Conservation (phyloP, 495 filamentous ascomycete species). For the Pyronema domesticum region DNA sequence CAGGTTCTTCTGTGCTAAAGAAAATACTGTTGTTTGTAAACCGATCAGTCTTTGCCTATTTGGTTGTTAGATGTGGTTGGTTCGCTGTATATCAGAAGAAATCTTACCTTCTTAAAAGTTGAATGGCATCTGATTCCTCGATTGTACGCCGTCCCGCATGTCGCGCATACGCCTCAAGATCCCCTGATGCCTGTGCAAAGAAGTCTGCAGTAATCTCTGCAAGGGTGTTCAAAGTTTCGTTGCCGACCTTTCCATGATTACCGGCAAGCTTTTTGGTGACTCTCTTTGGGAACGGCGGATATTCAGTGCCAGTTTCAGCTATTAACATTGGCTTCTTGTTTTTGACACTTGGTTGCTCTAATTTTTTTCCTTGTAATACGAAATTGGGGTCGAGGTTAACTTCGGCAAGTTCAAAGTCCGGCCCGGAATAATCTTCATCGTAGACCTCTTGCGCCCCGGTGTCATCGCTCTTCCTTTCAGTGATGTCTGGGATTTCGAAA, state of each 20-base stretch:
- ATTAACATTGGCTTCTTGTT: constrained; percentile 39
- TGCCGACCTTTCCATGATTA: constrained; percentile 48
- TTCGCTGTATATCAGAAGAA: constrained; percentile 9
- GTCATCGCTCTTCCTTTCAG: constrained; percentile 13
- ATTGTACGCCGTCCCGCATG: constrained; percentile 74
- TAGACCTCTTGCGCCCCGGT: neutral
- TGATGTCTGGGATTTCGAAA: constrained; percentile 10
- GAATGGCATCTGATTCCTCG: constrained; percentile 64
- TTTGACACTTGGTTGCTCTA: constrained; percentile 18
- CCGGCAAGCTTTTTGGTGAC: constrained; percentile 61
- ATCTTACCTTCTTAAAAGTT: constrained; percentile 59
- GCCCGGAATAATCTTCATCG: neutral
- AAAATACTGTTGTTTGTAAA: constrained; percentile 55
- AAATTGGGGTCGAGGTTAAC: too few species aligned
- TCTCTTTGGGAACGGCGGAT: constrained; percentile 51
- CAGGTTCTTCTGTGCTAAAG: constrained; percentile 62
- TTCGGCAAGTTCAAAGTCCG: neutral
- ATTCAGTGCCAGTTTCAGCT: constrained; percentile 56
- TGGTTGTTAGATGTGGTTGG: constrained; percentile 5
- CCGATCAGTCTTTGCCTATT: constrained; percentile 62
- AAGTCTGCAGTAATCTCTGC: constrained; percentile 72
- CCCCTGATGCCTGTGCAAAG: constrained; percentile 68
- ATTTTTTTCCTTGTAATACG: neutral
- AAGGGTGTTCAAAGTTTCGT: constrained; percentile 54
- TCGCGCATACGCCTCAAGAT: constrained; percentile 58